Percentiles rank a stretch among this genome's conserved stretches.
phyloP scores from a whole-genome alignment of 192 early-diverging fungal species.

The Dispira simplex region DNA sequence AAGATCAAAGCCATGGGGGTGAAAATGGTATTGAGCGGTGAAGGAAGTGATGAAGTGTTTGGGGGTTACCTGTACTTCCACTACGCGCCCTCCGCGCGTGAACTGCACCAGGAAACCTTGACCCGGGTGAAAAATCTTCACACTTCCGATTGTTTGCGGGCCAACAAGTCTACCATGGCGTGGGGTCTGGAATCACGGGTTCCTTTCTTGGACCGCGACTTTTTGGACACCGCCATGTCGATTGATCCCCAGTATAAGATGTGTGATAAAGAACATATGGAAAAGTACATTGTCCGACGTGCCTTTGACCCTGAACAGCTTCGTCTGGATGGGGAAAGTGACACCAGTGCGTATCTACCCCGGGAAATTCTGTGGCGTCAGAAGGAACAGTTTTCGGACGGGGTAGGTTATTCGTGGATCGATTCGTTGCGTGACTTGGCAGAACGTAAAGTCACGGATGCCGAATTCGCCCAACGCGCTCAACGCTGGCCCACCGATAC shows the following conservation, averaged over 20 bases:
- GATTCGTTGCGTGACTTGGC: slow-evolving; percentile 78
- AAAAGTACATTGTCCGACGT: slow-evolving; percentile 89
- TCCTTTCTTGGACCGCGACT: slow-evolving; percentile 89
- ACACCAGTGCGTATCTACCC: slow-evolving; percentile 64
- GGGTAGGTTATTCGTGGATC: slow-evolving; percentile 97
- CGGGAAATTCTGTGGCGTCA: slow-evolving; percentile 89
- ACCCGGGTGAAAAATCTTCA: slow-evolving; percentile 93
- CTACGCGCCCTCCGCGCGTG: slow-evolving; percentile 61
- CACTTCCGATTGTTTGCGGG: slow-evolving; percentile 90
- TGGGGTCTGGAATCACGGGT: slow-evolving; percentile 99
- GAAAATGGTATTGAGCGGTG: slow-evolving; percentile 98
- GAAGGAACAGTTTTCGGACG: slow-evolving; percentile 98
- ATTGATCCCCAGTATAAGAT: slow-evolving; percentile 74
- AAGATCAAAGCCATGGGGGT: slow-evolving; percentile 98
- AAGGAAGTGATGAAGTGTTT: slow-evolving; percentile 94
- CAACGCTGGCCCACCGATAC: slow-evolving; percentile 74
- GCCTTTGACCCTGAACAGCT: slow-evolving; percentile 70
- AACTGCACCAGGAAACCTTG: slow-evolving; percentile 85
- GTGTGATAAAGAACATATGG: slow-evolving; percentile 59
- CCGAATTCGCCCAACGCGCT: slow-evolving; percentile 45
- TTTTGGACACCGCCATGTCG: slow-evolving; percentile 86
- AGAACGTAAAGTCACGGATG: slow-evolving; percentile 55
- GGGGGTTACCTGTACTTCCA: slow-evolving; percentile 99
- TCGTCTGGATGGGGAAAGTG: slow-evolving; percentile 38
- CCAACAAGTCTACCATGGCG: slow-evolving; percentile 99